Base-by-base conservation (phyloP, 1,284 basidiomycete species). In the Ceratobasidium papillatum region DNA sequence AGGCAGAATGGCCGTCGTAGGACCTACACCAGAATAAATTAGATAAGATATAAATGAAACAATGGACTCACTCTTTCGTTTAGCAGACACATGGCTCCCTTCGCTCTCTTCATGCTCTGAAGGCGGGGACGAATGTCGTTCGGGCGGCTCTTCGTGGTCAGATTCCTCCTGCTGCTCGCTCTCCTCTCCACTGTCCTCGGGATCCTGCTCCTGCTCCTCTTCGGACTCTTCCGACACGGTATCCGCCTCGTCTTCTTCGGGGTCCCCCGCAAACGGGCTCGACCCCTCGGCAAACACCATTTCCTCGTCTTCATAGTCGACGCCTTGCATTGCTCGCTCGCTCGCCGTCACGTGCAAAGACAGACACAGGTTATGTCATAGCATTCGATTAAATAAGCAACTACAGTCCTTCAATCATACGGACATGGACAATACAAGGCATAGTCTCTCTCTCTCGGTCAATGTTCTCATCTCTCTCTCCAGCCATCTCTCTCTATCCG, bases 231-330 rank as follows among this genome's bases (percentile, higher is more conserved):
- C 58, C 9, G 75, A 66, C 11, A 58, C 75, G 38, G 59, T 72
- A 34, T 78, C 78, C 9, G 75, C 78, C 54, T 78, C 77, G n/a
- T 80, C 78, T 11, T 76, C 77, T 8, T 79, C 80, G 9, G 78
- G 78, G 32, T 78, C 80, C 17, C 77, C 89, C 17, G 54, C 69
- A 54, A 59, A 71, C 27, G 68, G 68, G 41, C 68, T 71, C n/a
- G 68, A 71, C 54, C 68, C 68, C 36, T 71, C 68, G 32, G 25
- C 56, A 49, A 71, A 71, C 38, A 58, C 36, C 68, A 71, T 71
- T 79, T 90, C 89, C 76, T 90, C 89, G 75, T 84, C 87, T 43
- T 86, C 89, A 74, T 91, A 89, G 2, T 78, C 74, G 59, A 77
- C 78, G 62, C 84, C 82, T 25, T 84, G 68, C 68, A 72, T 72